These are phyloP conservation scores for Saksenaea oblongispora DNA, from an alignment of 371 early-diverging fungal genomes.

Conservation along the genomic window DNA sequence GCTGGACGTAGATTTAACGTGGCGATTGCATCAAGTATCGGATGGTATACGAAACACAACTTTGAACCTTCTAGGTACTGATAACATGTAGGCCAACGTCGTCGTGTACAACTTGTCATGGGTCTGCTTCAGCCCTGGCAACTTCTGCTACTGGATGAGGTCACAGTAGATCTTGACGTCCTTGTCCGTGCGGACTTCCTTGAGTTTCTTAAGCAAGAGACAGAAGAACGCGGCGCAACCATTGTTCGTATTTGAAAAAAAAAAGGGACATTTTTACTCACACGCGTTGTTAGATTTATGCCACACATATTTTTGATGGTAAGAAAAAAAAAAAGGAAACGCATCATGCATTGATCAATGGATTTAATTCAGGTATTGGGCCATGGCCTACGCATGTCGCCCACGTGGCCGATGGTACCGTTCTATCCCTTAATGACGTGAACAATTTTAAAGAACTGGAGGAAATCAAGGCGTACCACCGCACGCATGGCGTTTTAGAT, in stretches of 20 bases:
- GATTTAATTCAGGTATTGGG: conserved; percentile 25
- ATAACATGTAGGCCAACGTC: conserved; percentile 38
- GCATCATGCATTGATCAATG: neutral
- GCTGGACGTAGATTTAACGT: conserved; percentile 70
- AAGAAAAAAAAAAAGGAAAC: conserved; percentile 3
- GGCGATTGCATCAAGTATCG: conserved; percentile 76
- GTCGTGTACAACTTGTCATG: conserved; percentile 76
- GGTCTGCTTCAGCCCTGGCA: conserved; percentile 77
- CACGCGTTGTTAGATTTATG: conserved; percentile 48
- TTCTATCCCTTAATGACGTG: conserved; percentile 31
- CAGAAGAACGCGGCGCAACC: conserved; percentile 64
- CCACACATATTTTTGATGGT: conserved; percentile 73
- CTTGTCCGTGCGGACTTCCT: conserved; percentile 72
- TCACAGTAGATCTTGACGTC: conserved; percentile 84
- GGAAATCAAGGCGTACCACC: conserved; percentile 30
- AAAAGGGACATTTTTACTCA: neutral
- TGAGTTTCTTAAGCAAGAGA: conserved; percentile 63
- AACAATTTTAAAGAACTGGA: conserved; percentile 56
- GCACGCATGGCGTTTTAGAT: conserved; percentile 36
- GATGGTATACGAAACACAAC: conserved; percentile 48
- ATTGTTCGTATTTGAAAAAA: conserved; percentile 49
- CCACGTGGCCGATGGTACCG: conserved; percentile 66
- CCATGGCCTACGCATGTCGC: conserved; percentile 77
- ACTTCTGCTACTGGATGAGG: conserved; percentile 77
- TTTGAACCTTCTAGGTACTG: neutral